phyloP scores from a whole-genome alignment of 2,329 filamentous ascomycete species.

The Microdochium bolleyi region DNA sequence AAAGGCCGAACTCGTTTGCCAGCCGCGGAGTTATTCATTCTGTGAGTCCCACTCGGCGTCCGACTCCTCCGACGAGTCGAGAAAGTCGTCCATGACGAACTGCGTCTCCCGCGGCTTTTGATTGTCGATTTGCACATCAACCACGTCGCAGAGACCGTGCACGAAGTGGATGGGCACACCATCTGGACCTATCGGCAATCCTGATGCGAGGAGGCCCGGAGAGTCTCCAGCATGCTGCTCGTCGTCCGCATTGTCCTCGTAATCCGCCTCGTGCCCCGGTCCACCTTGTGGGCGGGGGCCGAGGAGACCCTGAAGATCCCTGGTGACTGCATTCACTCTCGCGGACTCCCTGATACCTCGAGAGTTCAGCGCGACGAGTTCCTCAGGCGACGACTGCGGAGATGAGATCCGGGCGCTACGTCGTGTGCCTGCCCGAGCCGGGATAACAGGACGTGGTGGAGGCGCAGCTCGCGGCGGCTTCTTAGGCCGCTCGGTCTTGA shows the following conservation, averaged over 20 bases:
- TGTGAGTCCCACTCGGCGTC: slow-evolving; percentile 54
- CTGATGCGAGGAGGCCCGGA: slow-evolving; percentile 4
- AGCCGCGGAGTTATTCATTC: slow-evolving; percentile 20
- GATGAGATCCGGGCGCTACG: not conserved
- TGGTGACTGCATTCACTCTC: slow-evolving; percentile 8
- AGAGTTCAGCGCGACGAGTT: not conserved
- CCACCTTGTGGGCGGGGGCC: slow-evolving; percentile 6
- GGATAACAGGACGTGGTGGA: not conserved
- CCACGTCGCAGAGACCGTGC: slow-evolving; percentile 63
- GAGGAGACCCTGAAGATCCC: slow-evolving; percentile 10
- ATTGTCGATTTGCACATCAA: slow-evolving; percentile 69
- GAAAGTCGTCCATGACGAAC: slow-evolving; percentile 65
- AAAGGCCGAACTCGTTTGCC: too few species aligned
- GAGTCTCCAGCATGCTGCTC: slow-evolving; percentile 6
- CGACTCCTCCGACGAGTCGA: slow-evolving; percentile 45
- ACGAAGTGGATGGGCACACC: slow-evolving; percentile 24
- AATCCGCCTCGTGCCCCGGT: slow-evolving; percentile 20
- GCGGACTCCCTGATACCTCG: slow-evolving; percentile 5
- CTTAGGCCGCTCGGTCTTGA: slow-evolving; percentile 26
- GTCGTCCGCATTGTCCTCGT: slow-evolving; percentile 24
- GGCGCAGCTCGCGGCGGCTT: not conserved
- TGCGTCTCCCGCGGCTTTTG: slow-evolving; percentile 62
- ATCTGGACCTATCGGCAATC: slow-evolving; percentile 3
- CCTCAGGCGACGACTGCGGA: not conserved
- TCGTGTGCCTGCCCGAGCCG: not conserved